Evolutionary conservation across 305 asterid species (phyloP).

Genomic region (Fraxinus floribunda): DNA sequence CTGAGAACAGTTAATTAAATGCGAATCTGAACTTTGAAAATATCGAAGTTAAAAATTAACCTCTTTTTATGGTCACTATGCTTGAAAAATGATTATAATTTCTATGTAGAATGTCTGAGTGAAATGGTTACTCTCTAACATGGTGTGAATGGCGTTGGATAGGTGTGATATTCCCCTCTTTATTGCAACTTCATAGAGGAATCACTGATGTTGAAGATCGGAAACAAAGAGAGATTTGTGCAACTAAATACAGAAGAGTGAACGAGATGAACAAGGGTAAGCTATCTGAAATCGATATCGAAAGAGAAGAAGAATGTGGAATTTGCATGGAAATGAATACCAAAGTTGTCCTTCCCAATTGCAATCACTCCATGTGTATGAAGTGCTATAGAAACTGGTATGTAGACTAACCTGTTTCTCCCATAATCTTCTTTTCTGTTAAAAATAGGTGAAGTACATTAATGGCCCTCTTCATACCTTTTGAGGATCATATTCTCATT

Average conservation of each 20-base stretch:
- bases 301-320: conserved; percentile 91
- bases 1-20: not conserved
- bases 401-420: conserved; percentile 10
- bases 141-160: not conserved
- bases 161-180: conserved; percentile 88
- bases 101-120: not conserved
- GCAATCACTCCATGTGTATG: conserved; percentile 78
- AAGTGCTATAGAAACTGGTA: conserved; percentile 76
- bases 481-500: not conserved
- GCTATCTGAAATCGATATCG: conserved; percentile 73
- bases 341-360: conserved; percentile 70
- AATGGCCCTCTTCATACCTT: not conserved
- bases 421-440: not conserved
- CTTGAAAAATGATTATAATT: not conserved
- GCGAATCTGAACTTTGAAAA: not conserved
- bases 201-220: conserved; percentile 79
- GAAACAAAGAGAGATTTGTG: conserved; percentile 71
- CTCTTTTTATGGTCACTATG: not conserved
- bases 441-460: not conserved
- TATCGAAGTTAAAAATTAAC: not conserved
- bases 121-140: not conserved
- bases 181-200: conserved; percentile 77
- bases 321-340: conserved; percentile 78
- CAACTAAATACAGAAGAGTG: conserved; percentile 48
- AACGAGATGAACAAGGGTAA: conserved; percentile 68